A percentile compares a stretch with the other conserved stretches of the same genome.
Evolutionary conservation across 2,329 filamentous ascomycete genomes (phyloP).

Genomic region (Colletotrichum musae): DNA sequence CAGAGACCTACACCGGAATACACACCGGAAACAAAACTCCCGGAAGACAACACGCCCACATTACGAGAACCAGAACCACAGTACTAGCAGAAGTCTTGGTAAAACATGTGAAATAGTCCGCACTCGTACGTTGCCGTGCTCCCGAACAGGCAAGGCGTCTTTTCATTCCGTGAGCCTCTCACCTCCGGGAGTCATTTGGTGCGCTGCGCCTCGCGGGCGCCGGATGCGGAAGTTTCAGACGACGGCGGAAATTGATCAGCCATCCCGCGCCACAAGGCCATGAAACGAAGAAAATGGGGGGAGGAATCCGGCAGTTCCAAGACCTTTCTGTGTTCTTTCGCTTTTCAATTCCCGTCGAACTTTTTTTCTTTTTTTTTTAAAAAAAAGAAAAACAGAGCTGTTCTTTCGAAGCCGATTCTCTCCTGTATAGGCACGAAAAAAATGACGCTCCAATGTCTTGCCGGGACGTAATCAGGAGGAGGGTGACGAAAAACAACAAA

Average conservation of each 20-base stretch:
- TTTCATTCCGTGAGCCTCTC: no score
- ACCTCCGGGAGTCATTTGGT: not conserved
- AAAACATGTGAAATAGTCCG: constrained; percentile 10
- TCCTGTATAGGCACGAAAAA: no score
- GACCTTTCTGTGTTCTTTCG: not conserved
- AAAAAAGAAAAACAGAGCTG: no score
- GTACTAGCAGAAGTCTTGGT: not conserved
- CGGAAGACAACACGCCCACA: no score
- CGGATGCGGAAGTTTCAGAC: constrained; percentile 6
- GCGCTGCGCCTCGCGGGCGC: not conserved
- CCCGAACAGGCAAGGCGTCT: not conserved
- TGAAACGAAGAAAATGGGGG: not conserved
- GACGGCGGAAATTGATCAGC: constrained; percentile 3
- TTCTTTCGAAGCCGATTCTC: no score
- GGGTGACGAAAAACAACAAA: no score
- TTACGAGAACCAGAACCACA: no score
- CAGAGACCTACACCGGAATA: no score
- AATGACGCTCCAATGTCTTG: no score
- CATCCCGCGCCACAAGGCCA: not conserved
- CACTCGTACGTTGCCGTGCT: not conserved
- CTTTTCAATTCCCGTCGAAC: not conserved
- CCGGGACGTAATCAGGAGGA: no score
- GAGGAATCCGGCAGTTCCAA: not conserved
- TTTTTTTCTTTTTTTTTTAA: no score
- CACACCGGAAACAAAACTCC: no score